These are phyloP conservation scores for Nothophytophthora sp. DNA, from an alignment of 352 stramenopile species.

Conservation along the genomic window DNA sequence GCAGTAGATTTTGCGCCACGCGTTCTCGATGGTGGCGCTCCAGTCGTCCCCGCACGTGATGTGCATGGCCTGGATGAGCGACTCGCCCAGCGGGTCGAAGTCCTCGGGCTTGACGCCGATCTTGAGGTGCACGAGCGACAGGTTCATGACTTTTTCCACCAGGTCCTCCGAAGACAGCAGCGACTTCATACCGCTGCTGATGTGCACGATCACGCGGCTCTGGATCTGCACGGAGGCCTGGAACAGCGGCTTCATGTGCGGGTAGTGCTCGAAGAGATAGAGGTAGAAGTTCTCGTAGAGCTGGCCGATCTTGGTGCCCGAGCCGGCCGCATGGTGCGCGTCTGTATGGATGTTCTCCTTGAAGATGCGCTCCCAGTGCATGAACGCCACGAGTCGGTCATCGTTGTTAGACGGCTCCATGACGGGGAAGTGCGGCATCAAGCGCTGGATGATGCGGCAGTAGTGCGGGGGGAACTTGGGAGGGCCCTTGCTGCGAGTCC, in stretches of 20 bases:
- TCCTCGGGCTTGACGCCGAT: slow-evolving; percentile 68
- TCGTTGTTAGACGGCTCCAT: slow-evolving; percentile 50
- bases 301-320: slow-evolving; percentile 45
- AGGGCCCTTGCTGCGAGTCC: slow-evolving; percentile 1
- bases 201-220: slow-evolving; percentile 62
- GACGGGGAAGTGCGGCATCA: slow-evolving; percentile 58
- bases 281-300: slow-evolving; percentile 72
- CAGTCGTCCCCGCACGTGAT: slow-evolving; percentile 48
- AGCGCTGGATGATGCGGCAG: slow-evolving; percentile 61
- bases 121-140: slow-evolving; percentile 64
- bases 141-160: slow-evolving; percentile 57
- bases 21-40: slow-evolving; percentile 44
- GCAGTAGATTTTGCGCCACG: slow-evolving; percentile 63
- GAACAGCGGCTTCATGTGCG: slow-evolving; percentile 67
- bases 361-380: slow-evolving; percentile 65
- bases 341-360: slow-evolving; percentile 73
- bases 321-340: slow-evolving; percentile 38
- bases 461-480: slow-evolving; percentile 68
- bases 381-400: slow-evolving; percentile 53
- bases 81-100: slow-evolving; percentile 60
- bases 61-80: slow-evolving; percentile 63
- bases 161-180: slow-evolving; percentile 56
- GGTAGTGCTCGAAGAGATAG: slow-evolving; percentile 60
- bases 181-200: slow-evolving; percentile 64
- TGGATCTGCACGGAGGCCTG: slow-evolving; percentile 60